Base-by-base conservation (phyloP, 2,329 filamentous ascomycete genomes). In the Penicillium sp. region DNA sequence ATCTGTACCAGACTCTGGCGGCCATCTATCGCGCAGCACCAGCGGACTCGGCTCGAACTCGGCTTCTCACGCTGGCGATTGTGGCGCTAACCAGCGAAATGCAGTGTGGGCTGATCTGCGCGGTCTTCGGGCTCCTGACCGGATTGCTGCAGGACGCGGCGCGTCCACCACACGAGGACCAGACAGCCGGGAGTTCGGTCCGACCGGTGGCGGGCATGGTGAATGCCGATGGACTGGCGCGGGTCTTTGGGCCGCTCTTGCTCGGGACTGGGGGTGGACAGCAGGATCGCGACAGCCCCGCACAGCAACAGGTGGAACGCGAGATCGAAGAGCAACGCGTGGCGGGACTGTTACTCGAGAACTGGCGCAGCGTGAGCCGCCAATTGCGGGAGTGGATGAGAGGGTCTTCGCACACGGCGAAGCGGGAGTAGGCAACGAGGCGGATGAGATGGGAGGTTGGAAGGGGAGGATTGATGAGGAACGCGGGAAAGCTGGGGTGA, bases 41-140 rank as follows among this genome's bases (percentile, higher is more conserved):
- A 4, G 33, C 46, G 8, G 7, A 29, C 21, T 52, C 55, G 7
- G 48, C 47, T 4, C 60, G 56, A 37, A 51, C 58, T 13, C 56
- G 60, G 31, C 57, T 64, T n/a, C 62, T 68, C 10, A 51, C 63
- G 1, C 55, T 68, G 16, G 67, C 65, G 16, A 53, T 69, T 6
- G 45, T 67, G 21, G 63, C 63, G 5, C 43, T 67, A 37, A 62
- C 64, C 8, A 59, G 50, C 29, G 57, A 65, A 23, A 62, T 67
- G 57, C 64, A 69, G 39, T 51, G 67, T 27, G 63, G 65, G 17
- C 54, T 70, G 15, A 63, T 69, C 39, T 70, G 65, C 39, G 61
- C 61, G 1, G 58, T 69, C 1, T 67, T 70, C 40, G 67, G 66
- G 5, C 47, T 70, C 9, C 58, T 66, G 30, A 46, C 57, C 11